These are phyloP conservation scores for Spiromastix sp. DNA, from an alignment of 2,329 filamentous ascomycete genomes.

Conservation along the genomic window DNA sequence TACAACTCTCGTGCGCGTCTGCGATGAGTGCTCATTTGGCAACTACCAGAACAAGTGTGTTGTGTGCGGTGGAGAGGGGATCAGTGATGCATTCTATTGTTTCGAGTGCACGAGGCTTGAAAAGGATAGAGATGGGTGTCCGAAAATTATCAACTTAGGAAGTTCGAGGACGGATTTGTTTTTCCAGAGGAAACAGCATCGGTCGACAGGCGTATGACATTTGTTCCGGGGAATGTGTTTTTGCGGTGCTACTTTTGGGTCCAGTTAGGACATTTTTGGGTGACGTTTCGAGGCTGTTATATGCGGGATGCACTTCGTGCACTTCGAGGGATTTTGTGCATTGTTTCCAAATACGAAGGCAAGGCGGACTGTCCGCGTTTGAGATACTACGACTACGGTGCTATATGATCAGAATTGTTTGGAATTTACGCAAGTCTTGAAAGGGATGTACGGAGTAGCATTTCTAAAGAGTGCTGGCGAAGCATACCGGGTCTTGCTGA, in stretches of 20 bases:
- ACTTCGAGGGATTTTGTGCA: no score
- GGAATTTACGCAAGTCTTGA: no score
- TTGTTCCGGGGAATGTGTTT: not conserved
- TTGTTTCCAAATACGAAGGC: no score
- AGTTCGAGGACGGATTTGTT: slow-evolving; percentile 89
- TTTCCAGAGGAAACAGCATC: slow-evolving; percentile 55
- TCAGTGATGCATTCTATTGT: slow-evolving; percentile 97
- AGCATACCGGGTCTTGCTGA: no score
- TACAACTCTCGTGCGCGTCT: slow-evolving; percentile 94
- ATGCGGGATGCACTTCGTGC: no score
- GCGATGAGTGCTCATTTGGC: slow-evolving; percentile 97
- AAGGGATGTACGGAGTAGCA: no score
- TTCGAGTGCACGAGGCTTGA: slow-evolving; percentile 96
- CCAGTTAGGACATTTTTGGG: no score
- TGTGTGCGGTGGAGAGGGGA: slow-evolving; percentile 95
- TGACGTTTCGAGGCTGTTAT: no score
- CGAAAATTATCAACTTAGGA: slow-evolving; percentile 98
- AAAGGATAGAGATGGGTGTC: slow-evolving; percentile 94
- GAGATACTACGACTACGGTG: no score
- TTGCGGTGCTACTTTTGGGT: not conserved
- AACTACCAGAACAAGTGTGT: slow-evolving; percentile 99
- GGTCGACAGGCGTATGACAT: slow-evolving; percentile 9
- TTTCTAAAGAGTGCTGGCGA: no score
- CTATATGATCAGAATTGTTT: no score
- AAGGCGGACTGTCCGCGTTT: no score